phyloP scores from a whole-genome alignment of 805 yeast genomes.

The Nakazawaea ernobii region DNA sequence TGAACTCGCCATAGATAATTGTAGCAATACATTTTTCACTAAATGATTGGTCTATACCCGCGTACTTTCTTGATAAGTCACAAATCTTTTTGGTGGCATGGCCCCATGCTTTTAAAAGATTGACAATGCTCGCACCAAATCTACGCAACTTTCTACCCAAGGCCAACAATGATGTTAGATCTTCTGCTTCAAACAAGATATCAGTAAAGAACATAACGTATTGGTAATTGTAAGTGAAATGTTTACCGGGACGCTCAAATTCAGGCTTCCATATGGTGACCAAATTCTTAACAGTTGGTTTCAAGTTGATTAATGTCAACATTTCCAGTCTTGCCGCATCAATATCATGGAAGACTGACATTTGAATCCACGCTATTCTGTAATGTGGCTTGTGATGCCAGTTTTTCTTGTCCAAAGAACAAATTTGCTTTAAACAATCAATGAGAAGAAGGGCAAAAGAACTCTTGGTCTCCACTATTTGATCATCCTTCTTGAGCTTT shows the following conservation, averaged over 20 bases:
- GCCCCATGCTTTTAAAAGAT: slow-evolving; percentile 64
- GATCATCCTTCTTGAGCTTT: slow-evolving; percentile 13
- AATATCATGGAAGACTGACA: slow-evolving; percentile 46
- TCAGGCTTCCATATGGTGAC: slow-evolving; percentile 94
- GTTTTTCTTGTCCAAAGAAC: slow-evolving; percentile 64
- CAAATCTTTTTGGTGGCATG: slow-evolving; percentile 46
- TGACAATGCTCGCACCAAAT: slow-evolving; percentile 70
- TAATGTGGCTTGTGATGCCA: slow-evolving; percentile 90
- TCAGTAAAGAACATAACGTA: slow-evolving; percentile 63
- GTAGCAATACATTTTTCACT: slow-evolving; percentile 48
- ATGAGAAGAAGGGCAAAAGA: slow-evolving; percentile 37
- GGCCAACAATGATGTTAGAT: slow-evolving; percentile 51
- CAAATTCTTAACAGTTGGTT: slow-evolving; percentile 62
- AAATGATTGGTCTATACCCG: slow-evolving; percentile 36
- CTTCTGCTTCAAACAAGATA: slow-evolving; percentile 45
- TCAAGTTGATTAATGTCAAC: slow-evolving; percentile 56
- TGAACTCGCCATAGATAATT: slow-evolving; percentile 38
- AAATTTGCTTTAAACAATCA: slow-evolving; percentile 39
- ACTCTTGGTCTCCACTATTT: slow-evolving; percentile 12
- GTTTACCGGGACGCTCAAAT: slow-evolving; percentile 86
- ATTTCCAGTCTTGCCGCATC: slow-evolving; percentile 59
- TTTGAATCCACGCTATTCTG: slow-evolving; percentile 58
- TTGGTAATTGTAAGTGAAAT: slow-evolving; percentile 68
- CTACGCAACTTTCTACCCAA: slow-evolving; percentile 73
- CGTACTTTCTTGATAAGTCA: slow-evolving; percentile 39